Evolutionary conservation across 805 yeast genomes (phyloP).

Genomic region (Candida anglica): DNA sequence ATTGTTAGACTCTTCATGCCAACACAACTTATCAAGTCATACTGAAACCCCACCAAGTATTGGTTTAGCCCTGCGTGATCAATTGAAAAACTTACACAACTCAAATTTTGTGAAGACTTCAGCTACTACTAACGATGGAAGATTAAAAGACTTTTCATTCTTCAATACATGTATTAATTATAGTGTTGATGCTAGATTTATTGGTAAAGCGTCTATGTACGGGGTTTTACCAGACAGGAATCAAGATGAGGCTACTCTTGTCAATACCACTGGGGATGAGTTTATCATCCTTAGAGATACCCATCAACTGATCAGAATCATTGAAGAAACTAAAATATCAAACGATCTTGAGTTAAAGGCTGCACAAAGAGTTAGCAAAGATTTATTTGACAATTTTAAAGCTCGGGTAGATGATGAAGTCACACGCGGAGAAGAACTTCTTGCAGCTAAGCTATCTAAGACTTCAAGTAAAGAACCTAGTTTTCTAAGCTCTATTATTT

Average conservation of each 20-base stretch:
- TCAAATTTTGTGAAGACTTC: background rate
- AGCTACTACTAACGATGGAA: constrained; percentile 2
- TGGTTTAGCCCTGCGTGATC: constrained; percentile 18
- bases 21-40: constrained; percentile 26
- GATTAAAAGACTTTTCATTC: constrained; percentile 26
- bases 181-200: constrained; percentile 32
- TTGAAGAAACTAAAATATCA: constrained; percentile 14
- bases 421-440: background rate
- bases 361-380: constrained; percentile 14
- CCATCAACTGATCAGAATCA: constrained; percentile 20
- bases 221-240: constrained; percentile 14
- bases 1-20: constrained; percentile 36
- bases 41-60: constrained; percentile 33
- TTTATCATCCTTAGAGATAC: constrained; percentile 33
- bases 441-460: background rate
- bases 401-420: constrained; percentile 24
- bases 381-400: constrained; percentile 20
- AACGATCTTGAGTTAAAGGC: constrained; percentile 13
- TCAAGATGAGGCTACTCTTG: constrained; percentile 17
- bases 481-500: background rate
- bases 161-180: constrained; percentile 24
- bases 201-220: constrained; percentile 35
- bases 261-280: constrained; percentile 36
- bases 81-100: constrained; percentile 4
- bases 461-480: background rate